Evolutionary conservation across 192 early-diverging fungal genomes (phyloP).

Genomic region (Funneliformis mosseae): DNA sequence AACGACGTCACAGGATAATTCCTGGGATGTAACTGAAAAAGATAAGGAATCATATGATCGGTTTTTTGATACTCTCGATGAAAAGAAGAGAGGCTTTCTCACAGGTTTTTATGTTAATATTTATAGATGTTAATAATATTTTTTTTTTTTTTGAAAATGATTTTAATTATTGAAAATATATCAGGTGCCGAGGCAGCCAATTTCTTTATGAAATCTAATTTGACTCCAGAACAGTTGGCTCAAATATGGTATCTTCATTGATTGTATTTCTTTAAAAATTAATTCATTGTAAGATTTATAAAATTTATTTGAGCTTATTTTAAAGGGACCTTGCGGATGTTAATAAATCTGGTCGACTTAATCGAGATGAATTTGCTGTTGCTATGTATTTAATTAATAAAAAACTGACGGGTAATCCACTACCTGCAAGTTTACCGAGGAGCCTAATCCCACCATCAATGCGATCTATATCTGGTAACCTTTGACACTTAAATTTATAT

Average conservation of each 20-base stretch:
- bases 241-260: constrained; percentile 66
- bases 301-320: constrained; percentile 43
- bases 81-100: constrained; percentile 59
- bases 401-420: constrained; percentile 49
- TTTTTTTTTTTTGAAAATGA: background rate
- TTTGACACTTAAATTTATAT: background rate
- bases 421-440: constrained; percentile 60
- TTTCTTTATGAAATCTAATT: constrained; percentile 81
- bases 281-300: background rate
- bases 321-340: constrained; percentile 71
- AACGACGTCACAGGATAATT: background rate
- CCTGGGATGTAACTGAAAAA: constrained; percentile 77
- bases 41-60: constrained; percentile 75
- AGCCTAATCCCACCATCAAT: constrained; percentile 61
- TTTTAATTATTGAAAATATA: background rate
- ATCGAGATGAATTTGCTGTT: constrained; percentile 75
- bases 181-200: constrained; percentile 71
- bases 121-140: background rate
- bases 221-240: constrained; percentile 67
- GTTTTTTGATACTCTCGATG: constrained; percentile 79
- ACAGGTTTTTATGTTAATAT: constrained; percentile 51
- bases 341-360: constrained; percentile 59
- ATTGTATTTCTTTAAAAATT: background rate
- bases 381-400: constrained; percentile 79
- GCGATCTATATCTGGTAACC: constrained; percentile 35